Evolutionary conservation across 106 monocot species (phyloP).

Genomic region (Dendrobium chrysotoxum): DNA sequence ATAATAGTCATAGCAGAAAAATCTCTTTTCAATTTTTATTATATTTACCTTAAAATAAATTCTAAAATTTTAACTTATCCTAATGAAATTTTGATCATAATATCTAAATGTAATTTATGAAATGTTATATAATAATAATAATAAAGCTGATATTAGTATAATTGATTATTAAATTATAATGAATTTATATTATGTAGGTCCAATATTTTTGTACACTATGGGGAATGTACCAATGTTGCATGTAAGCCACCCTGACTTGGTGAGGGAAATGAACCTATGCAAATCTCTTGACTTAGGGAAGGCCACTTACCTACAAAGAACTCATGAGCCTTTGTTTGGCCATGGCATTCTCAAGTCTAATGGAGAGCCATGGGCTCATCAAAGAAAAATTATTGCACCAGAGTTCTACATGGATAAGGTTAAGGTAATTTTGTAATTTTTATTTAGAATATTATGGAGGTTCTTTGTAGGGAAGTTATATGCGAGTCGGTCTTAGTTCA

Average conservation of each 20-base stretch:
- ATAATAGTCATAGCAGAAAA: too few relatives aligned
- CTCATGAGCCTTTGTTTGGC: slow-evolving; percentile 52
- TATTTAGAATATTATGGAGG: too few relatives aligned
- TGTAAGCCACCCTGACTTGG: slow-evolving; percentile 40
- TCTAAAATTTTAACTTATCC: too few relatives aligned
- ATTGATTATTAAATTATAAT: neutral
- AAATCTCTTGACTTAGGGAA: slow-evolving; percentile 62
- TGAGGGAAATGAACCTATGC: slow-evolving; percentile 52
- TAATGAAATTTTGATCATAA: too few relatives aligned
- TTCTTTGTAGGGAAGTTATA: too few relatives aligned
- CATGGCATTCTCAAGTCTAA: slow-evolving; percentile 52
- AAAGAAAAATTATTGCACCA: slow-evolving; percentile 69
- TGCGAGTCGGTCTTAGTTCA: too few relatives aligned
- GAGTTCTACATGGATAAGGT: slow-evolving; percentile 76
- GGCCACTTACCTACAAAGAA: slow-evolving; percentile 38
- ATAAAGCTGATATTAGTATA: too few relatives aligned
- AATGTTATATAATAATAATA: too few relatives aligned
- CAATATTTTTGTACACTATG: slow-evolving; percentile 41
- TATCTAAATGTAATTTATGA: too few relatives aligned
- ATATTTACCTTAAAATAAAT: too few relatives aligned
- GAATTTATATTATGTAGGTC: slow-evolving; percentile 24
- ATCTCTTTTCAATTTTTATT: too few relatives aligned
- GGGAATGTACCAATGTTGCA: slow-evolving; percentile 36
- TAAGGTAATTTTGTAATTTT: slow-evolving; percentile 31
- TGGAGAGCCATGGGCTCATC: slow-evolving; percentile 53